A percentile compares a stretch with the other conserved stretches of the same genome.
phyloP scores from a whole-genome alignment of 2,329 filamentous ascomycete species.

The Nemania sp. region DNA sequence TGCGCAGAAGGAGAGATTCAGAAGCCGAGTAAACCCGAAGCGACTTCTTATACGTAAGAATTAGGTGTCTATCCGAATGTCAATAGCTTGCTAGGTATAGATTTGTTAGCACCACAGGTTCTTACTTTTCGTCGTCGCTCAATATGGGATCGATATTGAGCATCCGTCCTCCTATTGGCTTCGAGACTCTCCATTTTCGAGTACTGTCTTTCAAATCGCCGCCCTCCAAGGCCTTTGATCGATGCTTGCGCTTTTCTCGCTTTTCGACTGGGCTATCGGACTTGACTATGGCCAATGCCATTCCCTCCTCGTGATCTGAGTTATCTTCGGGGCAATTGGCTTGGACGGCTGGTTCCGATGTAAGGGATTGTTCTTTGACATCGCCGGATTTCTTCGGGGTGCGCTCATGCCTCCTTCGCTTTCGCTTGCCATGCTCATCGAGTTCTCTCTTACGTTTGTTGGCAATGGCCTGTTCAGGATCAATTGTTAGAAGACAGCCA shows the following conservation, averaged over 20 bases:
- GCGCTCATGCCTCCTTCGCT: slow-evolving; percentile 56
- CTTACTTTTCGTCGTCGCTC: slow-evolving; percentile 71
- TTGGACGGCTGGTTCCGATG: slow-evolving; percentile 28
- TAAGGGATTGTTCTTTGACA: slow-evolving; percentile 25
- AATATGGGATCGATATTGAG: slow-evolving; percentile 73
- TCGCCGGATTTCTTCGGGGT: slow-evolving; percentile 33
- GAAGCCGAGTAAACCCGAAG: slow-evolving; percentile 84
- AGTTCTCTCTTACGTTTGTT: slow-evolving; percentile 63
- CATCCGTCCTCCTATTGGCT: slow-evolving; percentile 74
- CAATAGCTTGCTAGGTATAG: slow-evolving; percentile 32
- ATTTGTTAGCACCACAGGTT: slow-evolving; percentile 20
- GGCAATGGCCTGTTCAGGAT: slow-evolving; percentile 48
- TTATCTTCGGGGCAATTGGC: slow-evolving; percentile 31
- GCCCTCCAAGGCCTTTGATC: slow-evolving; percentile 22
- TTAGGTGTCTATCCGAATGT: slow-evolving; percentile 70
- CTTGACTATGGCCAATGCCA: slow-evolving; percentile 20
- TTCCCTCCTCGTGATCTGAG: slow-evolving; percentile 15
- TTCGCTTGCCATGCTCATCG: slow-evolving; percentile 56
- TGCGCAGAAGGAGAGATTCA: slow-evolving; percentile 83
- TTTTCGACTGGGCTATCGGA: slow-evolving; percentile 25
- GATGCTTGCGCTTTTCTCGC: slow-evolving; percentile 39
- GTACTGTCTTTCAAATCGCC: not conserved
- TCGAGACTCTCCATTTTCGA: slow-evolving; percentile 68
- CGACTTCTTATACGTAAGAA: slow-evolving; percentile 79
- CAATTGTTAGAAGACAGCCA: slow-evolving; percentile 33